These are phyloP conservation scores for Zygosaccharomyces pseudobailii DNA, from an alignment of 1,139 yeast genomes.

Conservation along the genomic window DNA sequence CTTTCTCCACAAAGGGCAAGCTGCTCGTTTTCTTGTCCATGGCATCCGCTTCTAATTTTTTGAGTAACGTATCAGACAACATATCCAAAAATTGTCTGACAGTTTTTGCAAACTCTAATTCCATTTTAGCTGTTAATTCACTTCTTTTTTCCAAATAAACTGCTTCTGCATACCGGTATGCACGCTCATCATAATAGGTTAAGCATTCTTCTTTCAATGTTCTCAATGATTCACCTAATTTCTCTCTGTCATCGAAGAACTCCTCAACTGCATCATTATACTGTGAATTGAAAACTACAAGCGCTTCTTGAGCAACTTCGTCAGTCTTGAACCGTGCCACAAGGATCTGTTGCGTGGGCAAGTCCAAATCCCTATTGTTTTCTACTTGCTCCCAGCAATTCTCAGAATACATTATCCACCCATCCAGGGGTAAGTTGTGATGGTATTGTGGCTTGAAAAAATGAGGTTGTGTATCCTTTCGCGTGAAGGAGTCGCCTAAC, in stretches of 20 bases:
- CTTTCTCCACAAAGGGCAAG: conserved; percentile 23
- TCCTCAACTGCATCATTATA: conserved; percentile 19
- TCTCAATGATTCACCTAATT: conserved; percentile 41
- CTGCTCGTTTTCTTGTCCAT: conserved; percentile 13
- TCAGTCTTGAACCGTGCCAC: conserved; percentile 95
- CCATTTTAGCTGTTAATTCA: conserved; percentile 45
- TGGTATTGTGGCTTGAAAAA: conserved; percentile 70
- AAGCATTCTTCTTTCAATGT: conserved; percentile 45
- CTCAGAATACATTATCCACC: conserved; percentile 90
- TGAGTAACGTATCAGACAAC: conserved; percentile 12
- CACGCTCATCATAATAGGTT: conserved; percentile 56
- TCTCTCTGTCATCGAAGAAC: conserved; percentile 34
- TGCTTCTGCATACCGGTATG: conserved; percentile 62
- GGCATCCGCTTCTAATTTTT: conserved; percentile 11
- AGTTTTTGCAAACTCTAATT: conserved; percentile 39
- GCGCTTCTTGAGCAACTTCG: conserved; percentile 52
- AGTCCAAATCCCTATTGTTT: conserved; percentile 83
- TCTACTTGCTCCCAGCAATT: conserved; percentile 95
- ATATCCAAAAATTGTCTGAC: conserved; percentile 13
- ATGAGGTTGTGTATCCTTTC: conserved; percentile 27
- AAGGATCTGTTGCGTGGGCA: conserved; percentile 92
- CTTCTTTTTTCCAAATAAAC: conserved; percentile 63
- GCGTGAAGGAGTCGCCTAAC: conserved; percentile 52
- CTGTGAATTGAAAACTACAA: conserved; percentile 22
- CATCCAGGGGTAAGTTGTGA: conserved; percentile 86